Conservation (phyloP, 805 yeast genomes). For the Isabelozyma pseudorhagii region DNA sequence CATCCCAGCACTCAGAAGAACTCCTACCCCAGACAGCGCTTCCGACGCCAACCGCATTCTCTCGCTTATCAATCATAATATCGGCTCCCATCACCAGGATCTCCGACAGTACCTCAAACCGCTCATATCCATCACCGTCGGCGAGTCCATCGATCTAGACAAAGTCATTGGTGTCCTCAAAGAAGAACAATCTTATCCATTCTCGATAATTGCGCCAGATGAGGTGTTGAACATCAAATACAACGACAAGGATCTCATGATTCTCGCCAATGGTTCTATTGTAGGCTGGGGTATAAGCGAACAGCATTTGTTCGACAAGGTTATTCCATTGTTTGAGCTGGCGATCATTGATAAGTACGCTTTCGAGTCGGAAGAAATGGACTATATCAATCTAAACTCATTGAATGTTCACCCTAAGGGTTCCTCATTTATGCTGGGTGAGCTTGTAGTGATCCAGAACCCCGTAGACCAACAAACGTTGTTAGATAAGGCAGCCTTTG, state of each 20-base stretch:
- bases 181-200: not conserved
- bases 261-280: constrained; percentile 73
- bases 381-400: constrained; percentile 52
- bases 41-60: constrained; percentile 19
- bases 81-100: constrained; percentile 10
- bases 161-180: constrained; percentile 38
- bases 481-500: constrained; percentile 82
- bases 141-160: constrained; percentile 66
- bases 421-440: constrained; percentile 54
- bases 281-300: constrained; percentile 84
- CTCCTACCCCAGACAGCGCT: constrained; percentile 19
- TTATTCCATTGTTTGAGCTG: constrained; percentile 50
- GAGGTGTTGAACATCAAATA: constrained; percentile 61
- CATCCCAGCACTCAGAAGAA: constrained; percentile 26
- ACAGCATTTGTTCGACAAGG: constrained; percentile 37
- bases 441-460: constrained; percentile 65
- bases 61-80: constrained; percentile 19
- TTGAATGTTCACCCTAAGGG: constrained; percentile 11
- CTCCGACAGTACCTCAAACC: constrained; percentile 33
- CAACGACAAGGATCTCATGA: constrained; percentile 50
- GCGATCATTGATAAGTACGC: constrained; percentile 43
- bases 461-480: constrained; percentile 43
- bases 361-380: constrained; percentile 84
- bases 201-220: constrained; percentile 47
- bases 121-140: constrained; percentile 68